These are phyloP conservation scores for Fusarium pilosicola DNA, from an alignment of 2,329 filamentous ascomycete species.

Conservation along the genomic window DNA sequence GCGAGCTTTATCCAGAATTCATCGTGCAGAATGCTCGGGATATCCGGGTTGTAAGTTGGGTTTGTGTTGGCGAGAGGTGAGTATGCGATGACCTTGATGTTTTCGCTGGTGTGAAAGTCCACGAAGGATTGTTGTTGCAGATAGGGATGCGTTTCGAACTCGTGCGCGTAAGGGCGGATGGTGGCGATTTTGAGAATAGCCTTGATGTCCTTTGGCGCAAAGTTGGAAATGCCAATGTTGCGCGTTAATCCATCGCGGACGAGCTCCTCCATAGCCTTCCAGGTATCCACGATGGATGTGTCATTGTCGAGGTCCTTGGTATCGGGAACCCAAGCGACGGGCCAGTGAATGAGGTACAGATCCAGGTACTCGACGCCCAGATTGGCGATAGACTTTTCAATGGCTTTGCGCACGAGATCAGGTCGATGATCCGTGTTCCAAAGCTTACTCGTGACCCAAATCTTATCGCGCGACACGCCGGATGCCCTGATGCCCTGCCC, in stretches of 20 bases:
- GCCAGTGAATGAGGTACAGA: constrained; percentile 47
- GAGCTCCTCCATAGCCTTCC: constrained; percentile 47
- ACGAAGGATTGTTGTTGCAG: constrained; percentile 51
- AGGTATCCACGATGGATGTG: constrained; percentile 43
- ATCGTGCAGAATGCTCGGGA: constrained; percentile 32
- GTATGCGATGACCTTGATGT: constrained; percentile 43
- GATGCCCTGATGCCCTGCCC: constrained; percentile 55
- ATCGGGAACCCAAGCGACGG: constrained; percentile 39
- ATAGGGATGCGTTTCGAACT: constrained; percentile 69
- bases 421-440: constrained; percentile 49
- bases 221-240: constrained; percentile 66
- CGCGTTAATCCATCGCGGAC: constrained; percentile 31
- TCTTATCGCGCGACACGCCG: constrained; percentile 42
- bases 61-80: constrained; percentile 40
- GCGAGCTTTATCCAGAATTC: constrained; percentile 33
- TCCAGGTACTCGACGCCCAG: constrained; percentile 48
- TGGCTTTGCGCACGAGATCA: constrained; percentile 42
- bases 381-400: constrained; percentile 45
- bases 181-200: constrained; percentile 50
- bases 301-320: constrained; percentile 30
- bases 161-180: constrained; percentile 45
- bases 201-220: constrained; percentile 61
- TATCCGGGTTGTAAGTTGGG: constrained; percentile 32
- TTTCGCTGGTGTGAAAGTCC: constrained; percentile 41
- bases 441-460: constrained; percentile 48